Evolutionary conservation across 2,329 filamentous ascomycete species (phyloP).

Genomic region (Hypoxylon sp.): DNA sequence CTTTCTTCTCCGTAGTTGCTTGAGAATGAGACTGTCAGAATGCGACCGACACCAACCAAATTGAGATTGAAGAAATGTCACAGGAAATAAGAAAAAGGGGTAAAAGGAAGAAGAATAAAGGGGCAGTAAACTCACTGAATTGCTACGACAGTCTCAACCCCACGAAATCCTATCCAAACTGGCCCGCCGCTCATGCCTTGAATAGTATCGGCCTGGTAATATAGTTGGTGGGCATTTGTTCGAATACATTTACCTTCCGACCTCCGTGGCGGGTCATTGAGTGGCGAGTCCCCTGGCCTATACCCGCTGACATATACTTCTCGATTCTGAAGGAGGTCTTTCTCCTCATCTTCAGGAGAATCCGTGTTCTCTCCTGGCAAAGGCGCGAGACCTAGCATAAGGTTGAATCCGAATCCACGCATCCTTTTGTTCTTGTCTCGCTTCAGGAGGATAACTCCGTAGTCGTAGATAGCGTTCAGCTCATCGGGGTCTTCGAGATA

Average conservation of each 20-base stretch:
- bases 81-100: background rate
- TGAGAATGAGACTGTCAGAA: slow-evolving; percentile 5
- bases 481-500: slow-evolving; percentile 34
- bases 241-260: slow-evolving; percentile 29
- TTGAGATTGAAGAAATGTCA: background rate
- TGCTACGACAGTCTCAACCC: slow-evolving; percentile 33
- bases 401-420: slow-evolving; percentile 36
- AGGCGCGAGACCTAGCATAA: slow-evolving; percentile 30
- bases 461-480: slow-evolving; percentile 29
- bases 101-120: background rate
- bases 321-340: slow-evolving; percentile 21
- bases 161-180: slow-evolving; percentile 35
- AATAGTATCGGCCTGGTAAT: slow-evolving; percentile 27
- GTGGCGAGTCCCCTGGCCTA: slow-evolving; percentile 13
- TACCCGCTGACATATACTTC: slow-evolving; percentile 33
- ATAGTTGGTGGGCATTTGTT: slow-evolving; percentile 3
- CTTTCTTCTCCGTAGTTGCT: slow-evolving; percentile 31
- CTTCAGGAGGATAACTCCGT: slow-evolving; percentile 31
- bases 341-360: slow-evolving; percentile 3
- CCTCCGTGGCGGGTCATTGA: slow-evolving; percentile 9
- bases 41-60: background rate
- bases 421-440: slow-evolving; percentile 4
- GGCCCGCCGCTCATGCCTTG: slow-evolving; percentile 35
- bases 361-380: background rate
- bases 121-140: slow-evolving; percentile 30